Evolutionary conservation across 805 yeast genomes (phyloP), one percentile per base, ranked within the genome.

Genomic region (Saitoella complicata): DNA sequence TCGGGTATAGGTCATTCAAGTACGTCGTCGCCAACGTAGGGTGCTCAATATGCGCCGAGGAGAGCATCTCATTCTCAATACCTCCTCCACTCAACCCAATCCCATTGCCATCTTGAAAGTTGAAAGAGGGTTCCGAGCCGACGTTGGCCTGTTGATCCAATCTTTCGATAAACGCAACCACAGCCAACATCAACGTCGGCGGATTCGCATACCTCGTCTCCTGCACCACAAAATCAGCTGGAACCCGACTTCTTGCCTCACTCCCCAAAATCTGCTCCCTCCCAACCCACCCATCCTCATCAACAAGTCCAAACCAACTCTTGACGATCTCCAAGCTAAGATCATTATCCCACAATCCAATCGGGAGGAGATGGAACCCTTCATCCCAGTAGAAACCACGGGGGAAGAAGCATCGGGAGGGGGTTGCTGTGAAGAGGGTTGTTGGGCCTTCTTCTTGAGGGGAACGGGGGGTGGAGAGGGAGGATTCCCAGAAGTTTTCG

Each of bases 341-440:
- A 32, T 50, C 55, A 4, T 46, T 44, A 32, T 91, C 97, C 58
- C 80, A 87, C 41, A 80, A 79, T 53, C 82, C 61, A 36, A 91
- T 65, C 6, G 94, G 94, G 37, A 87, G 66, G 48, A 88, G 66
- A 59, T 88, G 95, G 62, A 91, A 91, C 0, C 98, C 98, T 63
- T 91, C 98, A 62, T 91, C 98, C 98, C 98, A 91, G 57, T 83
- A 85, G 57, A 91, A 91, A 0, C 98, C 98, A 50, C 98, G 71
- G 3, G 98, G 97, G 62, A 91, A 91, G 56, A 83, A 84, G 0
- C 94, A 84, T 43, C 98, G 70, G 41, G 95, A 83, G 2, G 98
- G 98, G 33, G 85, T 91, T 21, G 85, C 69, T 0, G 91, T 73
- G 55, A 86, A 83, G 41, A 91, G 63, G 51, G 78, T 83, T 48